Conservation (phyloP, 2,329 filamentous ascomycete species). For the Drechslerella coelobrocha region DNA sequence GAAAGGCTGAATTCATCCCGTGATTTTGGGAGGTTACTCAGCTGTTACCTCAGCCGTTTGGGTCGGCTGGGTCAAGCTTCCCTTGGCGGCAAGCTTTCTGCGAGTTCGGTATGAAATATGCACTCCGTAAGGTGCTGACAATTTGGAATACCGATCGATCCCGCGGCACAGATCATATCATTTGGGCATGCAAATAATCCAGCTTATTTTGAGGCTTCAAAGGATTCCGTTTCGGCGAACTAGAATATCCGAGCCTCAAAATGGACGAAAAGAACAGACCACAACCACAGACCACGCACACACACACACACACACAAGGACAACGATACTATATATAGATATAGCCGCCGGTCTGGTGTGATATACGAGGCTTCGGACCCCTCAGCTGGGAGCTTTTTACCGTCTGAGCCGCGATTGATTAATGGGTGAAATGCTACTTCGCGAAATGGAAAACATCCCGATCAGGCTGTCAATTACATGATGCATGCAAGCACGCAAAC, state of each 20-base stretch:
- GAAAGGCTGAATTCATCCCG: slow-evolving; percentile 22
- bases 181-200: too few species aligned
- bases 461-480: not conserved
- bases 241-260: too few species aligned
- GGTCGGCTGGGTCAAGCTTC: slow-evolving; percentile 41
- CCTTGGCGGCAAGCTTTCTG: slow-evolving; percentile 18
- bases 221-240: too few species aligned
- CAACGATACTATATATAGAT: not conserved
- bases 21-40: slow-evolving; percentile 32
- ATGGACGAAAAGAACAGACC: too few species aligned
- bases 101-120: not conserved
- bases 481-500: too few species aligned
- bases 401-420: not conserved
- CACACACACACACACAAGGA: too few species aligned
- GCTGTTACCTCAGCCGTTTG: slow-evolving; percentile 39
- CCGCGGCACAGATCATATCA: too few species aligned
- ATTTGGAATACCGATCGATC: slow-evolving; percentile 19
- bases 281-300: too few species aligned
- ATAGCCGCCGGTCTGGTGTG: not conserved
- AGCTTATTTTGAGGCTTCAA: too few species aligned
- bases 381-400: not conserved
- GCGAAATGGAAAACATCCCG: not conserved
- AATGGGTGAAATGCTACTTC: not conserved
- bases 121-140: not conserved
- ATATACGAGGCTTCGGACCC: not conserved